Conservation (phyloP, 225 moss, liverwort and hornwort genomes). For the Marchantia paleacea region DNA sequence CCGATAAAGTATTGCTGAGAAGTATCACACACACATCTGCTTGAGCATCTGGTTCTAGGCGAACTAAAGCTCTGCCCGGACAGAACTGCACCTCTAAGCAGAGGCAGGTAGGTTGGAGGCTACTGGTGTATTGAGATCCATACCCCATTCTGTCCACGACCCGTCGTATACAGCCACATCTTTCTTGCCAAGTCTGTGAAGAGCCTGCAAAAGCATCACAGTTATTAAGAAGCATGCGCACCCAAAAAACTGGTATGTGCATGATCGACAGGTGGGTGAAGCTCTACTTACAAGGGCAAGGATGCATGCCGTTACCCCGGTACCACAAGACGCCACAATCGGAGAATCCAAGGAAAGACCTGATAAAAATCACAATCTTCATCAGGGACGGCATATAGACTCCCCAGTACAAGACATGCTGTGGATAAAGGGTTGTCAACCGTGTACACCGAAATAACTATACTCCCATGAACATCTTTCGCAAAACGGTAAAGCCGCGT, state of each 20-base stretch:
- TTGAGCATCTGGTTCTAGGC: no score
- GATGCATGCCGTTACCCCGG: slow-evolving; percentile 93
- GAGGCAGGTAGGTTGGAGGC: not conserved
- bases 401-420: not conserved
- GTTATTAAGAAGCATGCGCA: not conserved
- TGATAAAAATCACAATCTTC: slow-evolving; percentile 14
- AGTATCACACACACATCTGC: no score
- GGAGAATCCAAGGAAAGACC: slow-evolving; percentile 63
- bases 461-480: not conserved
- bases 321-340: slow-evolving; percentile 82
- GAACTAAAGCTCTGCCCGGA: no score
- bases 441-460: not conserved
- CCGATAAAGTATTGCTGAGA: no score
- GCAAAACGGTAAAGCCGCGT: not conserved
- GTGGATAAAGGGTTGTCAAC: not conserved
- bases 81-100: no score
- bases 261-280: not conserved
- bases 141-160: slow-evolving; percentile 92
- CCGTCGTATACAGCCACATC: slow-evolving; percentile 90
- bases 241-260: not conserved
- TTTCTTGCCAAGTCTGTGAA: slow-evolving; percentile 63
- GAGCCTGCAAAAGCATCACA: slow-evolving; percentile 50
- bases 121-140: not conserved
- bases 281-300: slow-evolving; percentile 71
- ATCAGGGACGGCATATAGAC: not conserved